These are phyloP conservation scores for Elongisporangium senticosum DNA, from an alignment of 352 stramenopile genomes.

Conservation along the genomic window DNA sequence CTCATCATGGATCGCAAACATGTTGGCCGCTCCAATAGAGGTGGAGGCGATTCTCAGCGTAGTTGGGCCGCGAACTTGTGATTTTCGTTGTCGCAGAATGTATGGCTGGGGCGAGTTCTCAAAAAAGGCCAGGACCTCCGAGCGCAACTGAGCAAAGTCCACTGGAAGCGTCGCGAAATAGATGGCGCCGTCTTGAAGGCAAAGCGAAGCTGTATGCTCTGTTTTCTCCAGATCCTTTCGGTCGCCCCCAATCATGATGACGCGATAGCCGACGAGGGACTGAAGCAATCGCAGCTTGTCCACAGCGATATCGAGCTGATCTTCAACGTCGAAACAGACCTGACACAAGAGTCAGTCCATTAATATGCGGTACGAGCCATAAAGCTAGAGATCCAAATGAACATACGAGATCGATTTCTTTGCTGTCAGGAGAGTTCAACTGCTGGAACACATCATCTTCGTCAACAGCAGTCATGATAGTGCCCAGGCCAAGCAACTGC, in stretches of 20 bases:
- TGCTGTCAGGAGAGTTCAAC: constrained; percentile 23
- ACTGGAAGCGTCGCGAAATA: constrained; percentile 60
- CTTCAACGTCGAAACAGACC: constrained; percentile 62
- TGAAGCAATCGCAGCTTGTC: constrained; percentile 35
- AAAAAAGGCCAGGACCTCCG: constrained; percentile 45
- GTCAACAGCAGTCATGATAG: constrained; percentile 26
- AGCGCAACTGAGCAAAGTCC: constrained; percentile 52
- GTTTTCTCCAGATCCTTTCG: constrained; percentile 24
- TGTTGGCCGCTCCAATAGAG: constrained; percentile 34
- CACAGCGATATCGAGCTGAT: constrained; percentile 34
- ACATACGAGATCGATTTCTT: constrained; percentile 48
- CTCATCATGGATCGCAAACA: constrained; percentile 32
- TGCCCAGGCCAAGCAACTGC: constrained; percentile 58
- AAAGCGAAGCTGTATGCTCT: constrained; percentile 26
- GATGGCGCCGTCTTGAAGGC: constrained; percentile 38
- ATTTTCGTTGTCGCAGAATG: constrained; percentile 48
- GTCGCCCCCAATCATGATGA: constrained; percentile 61
- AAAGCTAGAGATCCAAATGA: not conserved
- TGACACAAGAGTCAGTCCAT: constrained; percentile 10
- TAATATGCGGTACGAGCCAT: not conserved
- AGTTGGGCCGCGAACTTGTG: constrained; percentile 8
- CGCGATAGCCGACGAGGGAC: constrained; percentile 24
- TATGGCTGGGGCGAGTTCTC: constrained; percentile 47
- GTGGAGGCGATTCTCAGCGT: constrained; percentile 16
- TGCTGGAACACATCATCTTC: constrained; percentile 33